Conservation (phyloP, 2,329 filamentous ascomycete genomes). For the Cytospora piceicola region DNA sequence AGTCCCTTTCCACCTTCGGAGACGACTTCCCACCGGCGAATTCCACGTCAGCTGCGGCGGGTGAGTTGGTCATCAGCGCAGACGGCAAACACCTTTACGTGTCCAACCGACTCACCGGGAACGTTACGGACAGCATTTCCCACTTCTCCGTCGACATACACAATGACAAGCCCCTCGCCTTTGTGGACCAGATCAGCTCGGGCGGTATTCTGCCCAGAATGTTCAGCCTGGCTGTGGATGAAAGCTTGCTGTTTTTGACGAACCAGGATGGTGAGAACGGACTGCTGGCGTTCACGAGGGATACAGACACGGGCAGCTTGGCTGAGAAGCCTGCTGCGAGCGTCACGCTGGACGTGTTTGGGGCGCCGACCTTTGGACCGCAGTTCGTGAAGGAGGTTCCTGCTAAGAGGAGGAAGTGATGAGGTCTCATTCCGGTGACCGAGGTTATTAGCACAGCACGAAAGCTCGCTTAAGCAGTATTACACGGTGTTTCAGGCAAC, state of each 20-base stretch:
- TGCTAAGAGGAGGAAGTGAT: constrained; percentile 16
- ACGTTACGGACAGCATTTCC: constrained; percentile 51
- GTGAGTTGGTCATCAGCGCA: constrained; percentile 48
- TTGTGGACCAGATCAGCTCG: constrained; percentile 41
- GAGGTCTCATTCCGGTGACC: background rate
- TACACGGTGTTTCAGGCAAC: background rate
- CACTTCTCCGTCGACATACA: constrained; percentile 46
- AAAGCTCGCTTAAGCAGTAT: background rate
- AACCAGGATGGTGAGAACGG: constrained; percentile 50
- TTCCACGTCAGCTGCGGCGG: constrained; percentile 46
- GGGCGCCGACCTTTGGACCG: constrained; percentile 37
- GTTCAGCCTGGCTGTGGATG: constrained; percentile 47
- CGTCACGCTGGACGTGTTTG: constrained; percentile 37
- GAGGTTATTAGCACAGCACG: background rate
- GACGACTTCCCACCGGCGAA: constrained; percentile 41
- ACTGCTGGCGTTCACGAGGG: constrained; percentile 45
- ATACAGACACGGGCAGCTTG: constrained; percentile 38
- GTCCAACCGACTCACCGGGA: constrained; percentile 54
- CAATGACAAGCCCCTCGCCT: constrained; percentile 40
- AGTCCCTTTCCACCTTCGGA: constrained; percentile 49
- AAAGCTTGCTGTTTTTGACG: constrained; percentile 48
- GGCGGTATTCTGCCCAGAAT: constrained; percentile 50
- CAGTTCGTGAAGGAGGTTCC: constrained; percentile 37
- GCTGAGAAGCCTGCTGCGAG: constrained; percentile 36
- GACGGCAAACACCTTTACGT: constrained; percentile 53